Percentiles rank a stretch among this genome's conserved stretches.
Conservation (phyloP, 2,329 filamentous ascomycete genomes). For the Fusarium verticillioides region DNA sequence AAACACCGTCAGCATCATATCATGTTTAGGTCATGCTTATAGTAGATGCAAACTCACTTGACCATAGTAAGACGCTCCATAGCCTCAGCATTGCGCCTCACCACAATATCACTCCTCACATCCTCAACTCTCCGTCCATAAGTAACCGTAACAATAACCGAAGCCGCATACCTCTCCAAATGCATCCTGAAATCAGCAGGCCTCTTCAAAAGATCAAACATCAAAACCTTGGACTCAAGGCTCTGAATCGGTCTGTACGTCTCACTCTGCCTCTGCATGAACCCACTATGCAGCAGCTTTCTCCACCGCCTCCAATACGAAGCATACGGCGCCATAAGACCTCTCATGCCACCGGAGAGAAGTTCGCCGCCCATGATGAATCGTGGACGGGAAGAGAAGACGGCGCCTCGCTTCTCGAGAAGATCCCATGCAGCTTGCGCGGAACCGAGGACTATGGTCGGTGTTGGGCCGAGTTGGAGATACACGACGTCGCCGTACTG, state of each 20-base stretch:
- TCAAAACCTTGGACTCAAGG: constrained; percentile 54
- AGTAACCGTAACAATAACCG: constrained; percentile 56
- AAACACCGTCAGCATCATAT: fast-evolving
- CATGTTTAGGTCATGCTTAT: too few species aligned
- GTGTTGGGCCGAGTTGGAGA: constrained; percentile 55
- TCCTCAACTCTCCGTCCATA: constrained; percentile 51
- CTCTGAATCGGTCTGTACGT: constrained; percentile 55
- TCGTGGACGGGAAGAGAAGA: constrained; percentile 57
- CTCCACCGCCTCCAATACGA: constrained; percentile 57
- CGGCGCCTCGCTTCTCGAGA: constrained; percentile 55
- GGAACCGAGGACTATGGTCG: constrained; percentile 56
- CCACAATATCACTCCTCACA: constrained; percentile 51
- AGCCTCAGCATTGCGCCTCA: constrained; percentile 52
- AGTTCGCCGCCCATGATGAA: constrained; percentile 59
- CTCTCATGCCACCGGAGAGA: constrained; percentile 54
- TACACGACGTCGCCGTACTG: constrained; percentile 56
- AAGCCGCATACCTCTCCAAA: constrained; percentile 49
- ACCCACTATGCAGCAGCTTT: constrained; percentile 56
- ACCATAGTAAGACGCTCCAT: constrained; percentile 57
- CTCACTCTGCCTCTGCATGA: constrained; percentile 57
- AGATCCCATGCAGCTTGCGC: constrained; percentile 57
- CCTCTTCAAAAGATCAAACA: constrained; percentile 50
- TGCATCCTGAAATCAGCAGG: constrained; percentile 45
- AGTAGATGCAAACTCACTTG: constrained; percentile 48
- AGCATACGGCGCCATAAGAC: constrained; percentile 57